phyloP scores from a whole-genome alignment of 768 basidiomycete genomes.

The Suillus subluteus region DNA sequence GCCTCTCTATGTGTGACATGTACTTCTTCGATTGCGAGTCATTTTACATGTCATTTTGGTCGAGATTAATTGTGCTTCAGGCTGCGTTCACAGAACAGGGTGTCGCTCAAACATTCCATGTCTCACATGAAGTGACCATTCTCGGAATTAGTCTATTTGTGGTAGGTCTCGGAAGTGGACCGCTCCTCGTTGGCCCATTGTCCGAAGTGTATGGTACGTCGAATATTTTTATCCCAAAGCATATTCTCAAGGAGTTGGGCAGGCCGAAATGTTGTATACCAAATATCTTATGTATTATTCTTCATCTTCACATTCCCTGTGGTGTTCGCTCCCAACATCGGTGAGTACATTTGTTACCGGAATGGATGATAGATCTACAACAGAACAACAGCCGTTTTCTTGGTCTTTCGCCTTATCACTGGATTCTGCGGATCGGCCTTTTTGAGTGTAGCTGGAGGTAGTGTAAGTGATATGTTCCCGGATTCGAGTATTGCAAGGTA shows the following conservation, averaged over 20 bases:
- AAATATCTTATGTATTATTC: slow-evolving; percentile 60
- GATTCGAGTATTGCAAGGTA: slow-evolving; percentile 64
- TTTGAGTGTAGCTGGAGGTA: slow-evolving; percentile 64
- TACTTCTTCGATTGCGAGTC: slow-evolving; percentile 58
- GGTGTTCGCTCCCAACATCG: slow-evolving; percentile 70
- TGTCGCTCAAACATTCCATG: slow-evolving; percentile 53
- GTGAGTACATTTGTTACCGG: slow-evolving; percentile 31
- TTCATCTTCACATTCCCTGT: slow-evolving; percentile 71
- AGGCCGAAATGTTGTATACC: slow-evolving; percentile 68
- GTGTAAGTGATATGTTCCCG: slow-evolving; percentile 58
- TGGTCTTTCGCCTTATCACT: slow-evolving; percentile 62
- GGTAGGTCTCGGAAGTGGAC: slow-evolving; percentile 38
- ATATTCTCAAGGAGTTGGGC: slow-evolving; percentile 20
- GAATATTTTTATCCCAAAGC: neutral
- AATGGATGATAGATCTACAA: neutral
- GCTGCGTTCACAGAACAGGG: slow-evolving; percentile 66
- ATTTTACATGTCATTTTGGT: neutral
- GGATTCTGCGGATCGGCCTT: slow-evolving; percentile 62
- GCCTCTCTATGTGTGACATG: slow-evolving; percentile 56
- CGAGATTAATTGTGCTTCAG: slow-evolving; percentile 33
- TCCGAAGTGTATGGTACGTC: slow-evolving; percentile 40
- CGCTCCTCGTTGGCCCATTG: slow-evolving; percentile 43
- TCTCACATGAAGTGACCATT: slow-evolving; percentile 55
- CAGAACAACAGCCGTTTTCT: slow-evolving; percentile 49
- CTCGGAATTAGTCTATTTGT: slow-evolving; percentile 52